phyloP scores from a whole-genome alignment of 768 basidiomycete genomes.

The Boletus reticulatus region DNA sequence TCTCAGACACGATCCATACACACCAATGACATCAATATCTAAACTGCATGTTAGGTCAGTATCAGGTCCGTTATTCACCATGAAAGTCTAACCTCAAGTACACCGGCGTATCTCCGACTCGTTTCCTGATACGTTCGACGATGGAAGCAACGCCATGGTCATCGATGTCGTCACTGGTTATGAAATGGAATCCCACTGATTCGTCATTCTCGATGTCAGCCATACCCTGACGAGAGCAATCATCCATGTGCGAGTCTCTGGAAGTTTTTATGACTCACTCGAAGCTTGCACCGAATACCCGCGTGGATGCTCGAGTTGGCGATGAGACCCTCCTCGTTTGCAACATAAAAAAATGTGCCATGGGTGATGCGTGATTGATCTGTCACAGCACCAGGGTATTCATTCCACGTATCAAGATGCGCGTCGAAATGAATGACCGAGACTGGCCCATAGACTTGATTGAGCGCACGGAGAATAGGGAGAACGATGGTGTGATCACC shows the following conservation, averaged over 20 bases:
- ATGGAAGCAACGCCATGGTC: conserved; percentile 72
- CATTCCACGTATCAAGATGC: conserved; percentile 63
- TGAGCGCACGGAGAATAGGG: conserved; percentile 77
- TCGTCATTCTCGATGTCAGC: conserved; percentile 58
- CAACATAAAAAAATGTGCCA: conserved; percentile 84
- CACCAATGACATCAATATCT: conserved; percentile 82
- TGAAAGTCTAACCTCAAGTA: conserved; percentile 56
- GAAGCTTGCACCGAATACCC: conserved; percentile 78
- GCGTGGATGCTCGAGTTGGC: conserved; percentile 75
- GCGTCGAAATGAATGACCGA: conserved; percentile 85
- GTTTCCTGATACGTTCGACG: conserved; percentile 62
- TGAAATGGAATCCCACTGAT: conserved; percentile 73
- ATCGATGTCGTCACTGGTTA: conserved; percentile 82
- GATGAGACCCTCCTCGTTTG: conserved; percentile 76
- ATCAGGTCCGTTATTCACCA: not conserved
- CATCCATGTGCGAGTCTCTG: not conserved
- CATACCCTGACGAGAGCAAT: conserved; percentile 12
- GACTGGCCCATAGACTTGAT: conserved; percentile 78
- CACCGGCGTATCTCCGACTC: conserved; percentile 73
- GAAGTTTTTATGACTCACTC: conserved; percentile 37
- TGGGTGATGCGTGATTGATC: conserved; percentile 73
- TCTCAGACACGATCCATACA: not conserved
- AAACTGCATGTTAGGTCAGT: conserved; percentile 39
- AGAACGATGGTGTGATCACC: conserved; percentile 90
- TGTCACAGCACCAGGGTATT: conserved; percentile 39